Conservation (phyloP, 208 protist species). For the Leishmania guyanensis region DNA sequence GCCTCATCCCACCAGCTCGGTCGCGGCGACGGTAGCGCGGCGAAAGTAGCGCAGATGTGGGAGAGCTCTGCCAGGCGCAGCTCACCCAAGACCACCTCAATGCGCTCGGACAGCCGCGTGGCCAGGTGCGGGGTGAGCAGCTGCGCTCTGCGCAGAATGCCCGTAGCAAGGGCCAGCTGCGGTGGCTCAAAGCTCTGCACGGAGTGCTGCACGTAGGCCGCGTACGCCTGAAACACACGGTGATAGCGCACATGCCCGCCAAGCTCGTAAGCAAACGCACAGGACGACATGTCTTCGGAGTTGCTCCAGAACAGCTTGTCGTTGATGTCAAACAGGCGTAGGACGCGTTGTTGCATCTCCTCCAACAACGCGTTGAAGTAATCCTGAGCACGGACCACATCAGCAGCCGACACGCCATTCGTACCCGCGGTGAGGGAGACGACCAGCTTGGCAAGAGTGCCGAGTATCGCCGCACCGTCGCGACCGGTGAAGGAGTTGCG, state of each 20-base stretch:
- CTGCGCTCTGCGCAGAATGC: constrained; percentile 76
- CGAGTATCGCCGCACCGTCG: constrained; percentile 58
- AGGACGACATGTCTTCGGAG: constrained; percentile 63
- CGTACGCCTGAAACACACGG: constrained; percentile 63
- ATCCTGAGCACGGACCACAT: constrained; percentile 53
- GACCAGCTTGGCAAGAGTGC: constrained; percentile 51
- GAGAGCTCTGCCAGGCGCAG: constrained; percentile 79
- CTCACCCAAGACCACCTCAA: constrained; percentile 77
- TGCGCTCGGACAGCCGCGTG: constrained; percentile 47
- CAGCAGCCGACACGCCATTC: constrained; percentile 41
- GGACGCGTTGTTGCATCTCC: constrained; percentile 59
- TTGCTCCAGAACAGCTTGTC: constrained; percentile 54
- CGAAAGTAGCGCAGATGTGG: constrained; percentile 84
- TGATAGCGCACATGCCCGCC: constrained; percentile 68
- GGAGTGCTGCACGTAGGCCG: constrained; percentile 50
- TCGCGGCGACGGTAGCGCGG: constrained; percentile 37
- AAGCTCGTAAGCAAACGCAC: constrained; percentile 82
- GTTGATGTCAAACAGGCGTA: constrained; percentile 54
- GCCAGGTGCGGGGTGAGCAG: constrained; percentile 66
- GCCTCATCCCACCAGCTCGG: constrained; percentile 80
- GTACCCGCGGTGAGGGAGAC: constrained; percentile 42
- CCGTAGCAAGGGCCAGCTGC: constrained; percentile 80
- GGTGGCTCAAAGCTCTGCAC: constrained; percentile 61
- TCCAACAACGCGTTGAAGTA: constrained; percentile 65
- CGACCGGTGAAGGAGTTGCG: constrained; percentile 37